Conservation (phyloP, 208 protist genomes). For the Leishmania guyanensis region DNA sequence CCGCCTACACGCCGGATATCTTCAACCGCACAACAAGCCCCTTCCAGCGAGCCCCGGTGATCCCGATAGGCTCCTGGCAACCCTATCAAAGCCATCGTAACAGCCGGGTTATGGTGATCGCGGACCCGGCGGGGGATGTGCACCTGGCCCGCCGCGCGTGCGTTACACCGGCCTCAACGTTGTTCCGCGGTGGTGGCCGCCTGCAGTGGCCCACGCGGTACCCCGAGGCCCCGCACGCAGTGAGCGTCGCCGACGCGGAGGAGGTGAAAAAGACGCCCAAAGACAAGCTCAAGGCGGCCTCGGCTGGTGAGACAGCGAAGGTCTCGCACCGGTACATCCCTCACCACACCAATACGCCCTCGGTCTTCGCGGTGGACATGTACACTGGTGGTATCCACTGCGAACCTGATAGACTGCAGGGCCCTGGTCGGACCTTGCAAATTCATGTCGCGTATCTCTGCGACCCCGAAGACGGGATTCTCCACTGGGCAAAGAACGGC, state of each 20-base stretch:
- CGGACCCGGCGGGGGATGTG: conserved; percentile 54
- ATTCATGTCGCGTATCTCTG: conserved; percentile 42
- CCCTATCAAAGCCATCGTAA: conserved; percentile 32
- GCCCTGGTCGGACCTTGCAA: not conserved
- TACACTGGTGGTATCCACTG: conserved; percentile 47
- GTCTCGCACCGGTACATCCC: conserved; percentile 26
- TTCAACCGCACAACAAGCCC: conserved; percentile 18
- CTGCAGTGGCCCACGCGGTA: conserved; percentile 39
- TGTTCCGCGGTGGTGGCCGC: conserved; percentile 50
- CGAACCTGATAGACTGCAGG: conserved; percentile 10
- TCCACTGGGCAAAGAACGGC: conserved; percentile 67
- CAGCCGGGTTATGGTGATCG: conserved; percentile 30
- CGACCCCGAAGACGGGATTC: conserved; percentile 47
- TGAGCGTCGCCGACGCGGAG: conserved; percentile 21
- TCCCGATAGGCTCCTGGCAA: conserved; percentile 55
- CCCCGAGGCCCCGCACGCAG: conserved; percentile 20
- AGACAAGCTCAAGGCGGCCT: conserved; percentile 33
- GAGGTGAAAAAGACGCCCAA: conserved; percentile 33
- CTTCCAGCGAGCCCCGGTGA: conserved; percentile 25
- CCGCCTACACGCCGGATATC: conserved; percentile 23
- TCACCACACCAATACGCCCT: conserved; percentile 48
- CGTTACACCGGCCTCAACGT: conserved; percentile 28
- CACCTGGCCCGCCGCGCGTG: conserved; percentile 56
- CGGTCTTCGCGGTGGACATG: conserved; percentile 41
- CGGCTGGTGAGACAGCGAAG: conserved; percentile 8